Base-by-base conservation (phyloP, 75 land plant species). In the Pinus tabuliformis region DNA sequence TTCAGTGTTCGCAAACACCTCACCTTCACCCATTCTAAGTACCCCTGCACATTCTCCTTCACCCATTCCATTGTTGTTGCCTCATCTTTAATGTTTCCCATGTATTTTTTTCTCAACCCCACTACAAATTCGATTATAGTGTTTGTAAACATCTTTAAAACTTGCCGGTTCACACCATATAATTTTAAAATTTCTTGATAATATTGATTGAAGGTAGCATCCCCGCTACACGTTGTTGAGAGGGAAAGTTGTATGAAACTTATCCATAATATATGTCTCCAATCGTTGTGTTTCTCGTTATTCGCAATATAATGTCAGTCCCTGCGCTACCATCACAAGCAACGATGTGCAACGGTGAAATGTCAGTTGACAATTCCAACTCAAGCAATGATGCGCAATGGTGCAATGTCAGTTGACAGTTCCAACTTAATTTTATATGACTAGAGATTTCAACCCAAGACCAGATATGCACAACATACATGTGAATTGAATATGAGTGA, bases 181-280 rank as follows among this genome's bases (percentile, higher is more conserved):
- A 92, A 84, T 82, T 88, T 90, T 54, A 89, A 77, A n/a, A n/a
- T 64, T 75, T 83, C 26, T 39, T 70, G 63, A 76, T 73, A 11
- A 81, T 85, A 17, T 83, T 82, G 59, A 83, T 76, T 11, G 92
- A 83, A 11, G 78, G 65, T 36, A 93, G 78, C 57, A 93, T 82
- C 6, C 86, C 83, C 4, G 88, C 85, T 7, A 83, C 91, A 3
- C 73, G 16, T 6, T 75, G 75, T 39, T 91, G 96, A 3, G 84
- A 6, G 1, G 96, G 95, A 1, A 92, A 85, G 68, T 94, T 86
- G 85, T 90, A 70, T 4, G 88, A 91, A 9, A 92, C 75, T 62
- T 87, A 91, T 9, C 95, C 95, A 57, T 94, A 94, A 85, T 92
- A 88, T 59, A 94, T 80, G 30, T n/a, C n/a, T n/a, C 97, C 97